phyloP scores from a whole-genome alignment of 768 basidiomycete genomes.

The Termitomyces sp. region DNA sequence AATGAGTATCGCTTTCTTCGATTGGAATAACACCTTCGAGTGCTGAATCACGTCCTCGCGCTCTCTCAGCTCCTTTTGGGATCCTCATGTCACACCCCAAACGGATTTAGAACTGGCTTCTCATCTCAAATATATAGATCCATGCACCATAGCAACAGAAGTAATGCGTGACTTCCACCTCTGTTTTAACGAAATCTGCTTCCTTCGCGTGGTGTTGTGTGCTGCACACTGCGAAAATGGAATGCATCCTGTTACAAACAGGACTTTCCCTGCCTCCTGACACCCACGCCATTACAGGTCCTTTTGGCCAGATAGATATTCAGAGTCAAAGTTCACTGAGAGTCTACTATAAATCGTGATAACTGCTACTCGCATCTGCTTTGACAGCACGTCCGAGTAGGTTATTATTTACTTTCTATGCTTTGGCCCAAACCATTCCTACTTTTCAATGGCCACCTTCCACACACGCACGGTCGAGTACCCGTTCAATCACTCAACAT shows the following conservation, averaged over 20 bases:
- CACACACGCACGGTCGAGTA: background rate
- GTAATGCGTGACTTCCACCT: background rate
- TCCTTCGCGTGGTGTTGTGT: background rate
- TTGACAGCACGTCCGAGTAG: background rate
- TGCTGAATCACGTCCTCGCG: background rate
- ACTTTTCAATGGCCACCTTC: background rate
- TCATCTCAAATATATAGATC: background rate
- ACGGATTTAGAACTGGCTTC: background rate
- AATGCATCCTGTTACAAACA: background rate
- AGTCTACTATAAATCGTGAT: background rate
- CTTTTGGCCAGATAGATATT: background rate
- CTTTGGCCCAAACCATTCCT: background rate
- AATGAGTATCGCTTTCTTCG: background rate
- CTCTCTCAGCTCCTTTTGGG: background rate
- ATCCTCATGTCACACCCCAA: background rate
- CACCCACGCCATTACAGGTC: background rate
- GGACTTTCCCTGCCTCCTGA: background rate
- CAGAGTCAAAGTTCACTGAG: background rate
- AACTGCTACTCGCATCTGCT: background rate
- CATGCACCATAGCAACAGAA: background rate
- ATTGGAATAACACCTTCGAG: background rate
- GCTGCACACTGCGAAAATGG: background rate
- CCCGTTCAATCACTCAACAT: background rate
- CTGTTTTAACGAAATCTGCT: background rate
- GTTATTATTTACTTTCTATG: background rate